Evolutionary conservation across 176 grass and related monocot species (phyloP), one percentile per base, ranked within the genome.

Genomic region (Hsuehochloa calcarea): DNA sequence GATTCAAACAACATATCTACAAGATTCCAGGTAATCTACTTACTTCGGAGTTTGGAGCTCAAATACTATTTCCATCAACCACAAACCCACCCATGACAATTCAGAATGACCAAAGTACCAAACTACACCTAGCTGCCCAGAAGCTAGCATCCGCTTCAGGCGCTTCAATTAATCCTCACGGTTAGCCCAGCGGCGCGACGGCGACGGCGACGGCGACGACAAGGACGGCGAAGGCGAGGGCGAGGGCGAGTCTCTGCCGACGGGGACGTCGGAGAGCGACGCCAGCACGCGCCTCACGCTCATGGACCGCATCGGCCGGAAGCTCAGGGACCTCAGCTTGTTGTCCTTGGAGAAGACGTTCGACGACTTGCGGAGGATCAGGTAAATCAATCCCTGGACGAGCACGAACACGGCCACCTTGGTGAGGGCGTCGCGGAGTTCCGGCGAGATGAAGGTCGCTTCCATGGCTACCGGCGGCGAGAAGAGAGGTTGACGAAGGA

Each of bases 341-440:
- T 80, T 65, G 76, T 85, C 58, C 63, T 74, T 80, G 23, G 83
- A 92, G 88, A 98, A 95, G 86, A 98, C 68, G 77, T 84, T 74
- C 25, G 96, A 98, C 16, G 96, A 98, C 41, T 83, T 89, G 47
- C 59, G 68, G 78, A 94, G 93, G 84, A 92, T 95, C 64, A 95
- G 78, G 81, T 87, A 95, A 22, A 93, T 91, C 65, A 95, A 83
- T 14, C 41, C 93, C 77, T 93, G 93, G 1, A 95, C 93, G 5
- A 93, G 49, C 88, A 95, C 59, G 71, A 95, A 95, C 39, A 87
- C 76, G 5, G 80, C 83, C 16, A 93, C 88, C 80, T 95, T 95
- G 15, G 46, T 77, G 16, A 95, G 66, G 64, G 65, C 69, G 76
- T 89, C 88, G 6, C 79, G 49, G 66, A 91, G 81, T 85, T 95